phyloP scores from a whole-genome alignment of 2,329 filamentous ascomycete genomes.

The Coleophoma eucalyptorum region DNA sequence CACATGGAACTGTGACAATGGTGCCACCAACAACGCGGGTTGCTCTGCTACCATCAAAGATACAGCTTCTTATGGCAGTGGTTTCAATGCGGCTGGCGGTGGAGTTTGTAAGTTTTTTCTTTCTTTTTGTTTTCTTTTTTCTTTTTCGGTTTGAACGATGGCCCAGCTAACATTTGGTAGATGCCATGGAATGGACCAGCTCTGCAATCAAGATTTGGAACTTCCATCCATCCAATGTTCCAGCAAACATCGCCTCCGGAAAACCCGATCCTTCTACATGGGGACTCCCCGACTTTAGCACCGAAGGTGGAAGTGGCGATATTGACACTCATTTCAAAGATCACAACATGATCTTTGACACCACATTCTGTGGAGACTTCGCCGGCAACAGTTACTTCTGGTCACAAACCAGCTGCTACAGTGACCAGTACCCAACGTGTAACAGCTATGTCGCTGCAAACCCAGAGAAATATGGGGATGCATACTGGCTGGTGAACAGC shows the following conservation, averaged over 20 bases:
- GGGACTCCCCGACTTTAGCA: conserved; percentile 58
- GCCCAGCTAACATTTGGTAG: too few relatives aligned
- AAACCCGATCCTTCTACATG: conserved; percentile 62
- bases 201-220: conserved; percentile 43
- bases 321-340: conserved; percentile 65
- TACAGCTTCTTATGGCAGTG: conserved; percentile 17
- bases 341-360: conserved; percentile 75
- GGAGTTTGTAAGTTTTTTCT: conserved; percentile 32
- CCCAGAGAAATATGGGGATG: conserved; percentile 63
- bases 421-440: conserved; percentile 59
- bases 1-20: conserved; percentile 30
- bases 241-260: conserved; percentile 52
- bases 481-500: conserved; percentile 23
- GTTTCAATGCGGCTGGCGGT: conserved; percentile 22
- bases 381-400: conserved; percentile 48
- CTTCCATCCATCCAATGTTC: conserved; percentile 44
- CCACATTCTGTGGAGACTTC: conserved; percentile 83
- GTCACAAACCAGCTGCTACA: conserved; percentile 36
- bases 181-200: conserved; percentile 50
- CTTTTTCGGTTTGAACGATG: too few relatives aligned
- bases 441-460: conserved; percentile 67
- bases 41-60: conserved; percentile 1
- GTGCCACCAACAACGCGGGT: conserved; percentile 30
- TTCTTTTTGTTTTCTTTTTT: too few relatives aligned
- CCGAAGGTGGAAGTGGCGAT: conserved; percentile 59